A percentile compares a stretch with the other conserved stretches of the same genome.
phyloP scores from a whole-genome alignment of 169 alveolate genomes.

The Amoebophrya sp. region DNA sequence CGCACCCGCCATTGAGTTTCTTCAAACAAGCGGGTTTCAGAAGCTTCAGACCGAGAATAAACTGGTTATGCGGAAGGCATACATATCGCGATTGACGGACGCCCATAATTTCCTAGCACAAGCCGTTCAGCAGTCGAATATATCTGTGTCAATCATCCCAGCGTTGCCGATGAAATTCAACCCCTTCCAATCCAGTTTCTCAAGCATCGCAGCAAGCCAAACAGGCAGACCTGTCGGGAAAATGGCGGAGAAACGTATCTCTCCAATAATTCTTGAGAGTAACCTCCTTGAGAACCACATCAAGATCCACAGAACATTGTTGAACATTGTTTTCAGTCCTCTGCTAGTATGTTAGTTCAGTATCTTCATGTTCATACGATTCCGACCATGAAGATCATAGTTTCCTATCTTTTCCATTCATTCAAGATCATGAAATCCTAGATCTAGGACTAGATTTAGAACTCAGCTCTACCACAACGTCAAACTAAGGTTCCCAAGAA shows the following conservation, averaged over 20 bases:
- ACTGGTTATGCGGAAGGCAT: neutral
- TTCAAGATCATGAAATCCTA: no score
- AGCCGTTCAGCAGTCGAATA: neutral
- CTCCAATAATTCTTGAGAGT: no score
- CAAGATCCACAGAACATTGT: no score
- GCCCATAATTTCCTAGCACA: neutral
- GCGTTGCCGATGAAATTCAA: neutral
- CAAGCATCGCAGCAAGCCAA: neutral
- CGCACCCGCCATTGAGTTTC: neutral
- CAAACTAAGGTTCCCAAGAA: neutral
- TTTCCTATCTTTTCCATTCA: no score
- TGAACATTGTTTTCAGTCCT: no score
- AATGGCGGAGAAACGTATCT: neutral
- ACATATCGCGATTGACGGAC: slow-evolving; percentile 17
- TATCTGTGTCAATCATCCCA: neutral
- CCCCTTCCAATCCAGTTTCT: neutral
- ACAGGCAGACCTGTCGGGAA: neutral
- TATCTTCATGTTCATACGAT: no score
- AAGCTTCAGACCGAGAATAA: neutral
- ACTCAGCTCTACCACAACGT: no score
- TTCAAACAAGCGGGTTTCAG: neutral
- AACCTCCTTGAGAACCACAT: no score
- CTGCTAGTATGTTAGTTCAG: no score
- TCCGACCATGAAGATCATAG: no score
- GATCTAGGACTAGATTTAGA: no score